Evolutionary conservation across 2,329 filamentous ascomycete species (phyloP).

Genomic region (Dactylella cylindrospora): DNA sequence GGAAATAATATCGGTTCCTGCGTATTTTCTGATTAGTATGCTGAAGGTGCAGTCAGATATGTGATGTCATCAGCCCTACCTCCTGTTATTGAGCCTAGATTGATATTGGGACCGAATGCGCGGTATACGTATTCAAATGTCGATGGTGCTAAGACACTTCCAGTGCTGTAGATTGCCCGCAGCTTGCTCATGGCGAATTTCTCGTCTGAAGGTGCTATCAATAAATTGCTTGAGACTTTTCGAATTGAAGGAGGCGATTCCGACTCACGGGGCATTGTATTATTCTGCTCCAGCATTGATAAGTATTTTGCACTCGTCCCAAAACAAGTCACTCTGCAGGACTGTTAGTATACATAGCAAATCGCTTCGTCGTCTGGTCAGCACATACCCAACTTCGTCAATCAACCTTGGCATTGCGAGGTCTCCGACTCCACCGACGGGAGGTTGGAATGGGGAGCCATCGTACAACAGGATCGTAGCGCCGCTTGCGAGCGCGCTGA

Average conservation of each 20-base stretch:
- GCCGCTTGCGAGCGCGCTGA: conserved; percentile 80
- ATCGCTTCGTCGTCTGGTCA: neutral
- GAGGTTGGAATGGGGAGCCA: conserved; percentile 81
- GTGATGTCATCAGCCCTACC: conserved; percentile 51
- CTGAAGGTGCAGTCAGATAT: neutral
- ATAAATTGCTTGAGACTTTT: neutral
- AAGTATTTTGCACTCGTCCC: conserved; percentile 94
- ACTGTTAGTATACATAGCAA: neutral
- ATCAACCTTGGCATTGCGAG: conserved; percentile 81
- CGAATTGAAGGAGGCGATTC: conserved; percentile 51
- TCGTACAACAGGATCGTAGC: conserved; percentile 85
- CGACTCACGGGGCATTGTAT: conserved; percentile 63
- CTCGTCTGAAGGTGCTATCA: conserved; percentile 33
- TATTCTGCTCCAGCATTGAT: conserved; percentile 80
- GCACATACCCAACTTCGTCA: conserved; percentile 62
- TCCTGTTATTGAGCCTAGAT: conserved; percentile 89
- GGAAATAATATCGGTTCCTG: conserved; percentile 86
- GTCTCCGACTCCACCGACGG: conserved; percentile 65
- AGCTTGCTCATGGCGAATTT: conserved; percentile 65
- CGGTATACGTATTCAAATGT: conserved; percentile 89
- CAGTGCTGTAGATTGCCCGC: conserved; percentile 88
- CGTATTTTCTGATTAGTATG: neutral
- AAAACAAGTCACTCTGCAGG: conserved; percentile 75
- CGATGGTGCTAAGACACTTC: conserved; percentile 85
- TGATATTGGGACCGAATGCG: conserved; percentile 75